Evolutionary conservation across 129 eudicot genomes (phyloP), one percentile per base, ranked within the genome.

Genomic region (Escallonia herrerae): DNA sequence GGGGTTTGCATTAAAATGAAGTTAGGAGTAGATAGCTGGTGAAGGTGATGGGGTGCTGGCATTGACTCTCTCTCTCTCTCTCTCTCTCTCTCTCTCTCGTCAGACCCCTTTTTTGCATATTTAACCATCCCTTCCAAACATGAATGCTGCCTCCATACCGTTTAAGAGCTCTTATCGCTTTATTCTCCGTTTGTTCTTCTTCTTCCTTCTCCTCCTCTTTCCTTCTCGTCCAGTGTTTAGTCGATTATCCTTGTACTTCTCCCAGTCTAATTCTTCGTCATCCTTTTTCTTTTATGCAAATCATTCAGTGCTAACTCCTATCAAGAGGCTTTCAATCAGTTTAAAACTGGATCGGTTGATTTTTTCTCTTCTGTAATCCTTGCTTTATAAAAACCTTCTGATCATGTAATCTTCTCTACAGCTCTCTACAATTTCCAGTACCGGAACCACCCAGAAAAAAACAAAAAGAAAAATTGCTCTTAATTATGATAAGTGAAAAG

Each of bases 321-420:
- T 11, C 14, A 4, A 11, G 15, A 14, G 15, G 13, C 5, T 53
- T 12, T 62, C 22, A 38, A 14, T 43, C 15, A 2, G 43, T 43
- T 7, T 62, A 52, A 62, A 62, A 15, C 66, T 62, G 5, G 46
- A 56, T 62, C 61, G 38, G 62, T 61, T 37, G 12, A 45, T 52
- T 64, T 60, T 58, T 47, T 11, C 43, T 45, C 65, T 63, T 54
- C 64, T 39, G 33, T 71, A 44, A 61, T 67, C 58, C 40, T 33
- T 51, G 54, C 54, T 63, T 63, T 58, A 15, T 62, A 56, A 51
- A 63, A 71, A 58, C 59, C 5, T 62, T 44, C 40, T 57, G 60
- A 63, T 46, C 52, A 50, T 75, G 51, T 55, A 5, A 9, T 6
- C 22, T 22, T 22, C 33, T 22, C 33, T n/a, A n/a, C n/a, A n/a